phyloP scores from a whole-genome alignment of 352 stramenopile species.

The Phytophthora pisi region DNA sequence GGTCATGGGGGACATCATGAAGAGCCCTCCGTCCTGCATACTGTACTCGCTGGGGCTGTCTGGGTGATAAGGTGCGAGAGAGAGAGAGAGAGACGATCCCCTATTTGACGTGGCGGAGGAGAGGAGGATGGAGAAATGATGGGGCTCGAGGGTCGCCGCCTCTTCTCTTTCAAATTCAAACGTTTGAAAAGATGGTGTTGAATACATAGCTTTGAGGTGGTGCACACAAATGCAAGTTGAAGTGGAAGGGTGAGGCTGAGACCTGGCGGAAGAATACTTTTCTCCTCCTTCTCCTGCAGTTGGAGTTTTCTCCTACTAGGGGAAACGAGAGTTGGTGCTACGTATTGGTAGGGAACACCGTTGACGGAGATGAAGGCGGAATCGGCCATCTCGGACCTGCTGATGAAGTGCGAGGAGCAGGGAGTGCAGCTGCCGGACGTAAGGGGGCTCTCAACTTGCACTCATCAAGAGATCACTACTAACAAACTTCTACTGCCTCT shows the following conservation, averaged over 20 bases:
- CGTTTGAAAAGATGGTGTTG: conserved; percentile 22
- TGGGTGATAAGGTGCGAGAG: background rate
- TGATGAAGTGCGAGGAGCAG: conserved; percentile 69
- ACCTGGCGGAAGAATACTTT: background rate
- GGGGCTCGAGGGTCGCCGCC: background rate
- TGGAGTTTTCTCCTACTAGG: background rate
- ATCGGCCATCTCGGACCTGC: conserved; percentile 57
- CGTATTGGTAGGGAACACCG: background rate
- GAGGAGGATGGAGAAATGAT: conserved; percentile 14
- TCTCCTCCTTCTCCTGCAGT: conserved; percentile 12
- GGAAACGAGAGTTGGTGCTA: background rate
- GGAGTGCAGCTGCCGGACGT: conserved; percentile 51
- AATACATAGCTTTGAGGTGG: background rate
- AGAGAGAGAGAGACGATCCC: background rate
- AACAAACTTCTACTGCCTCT: background rate
- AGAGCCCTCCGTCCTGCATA: conserved; percentile 31
- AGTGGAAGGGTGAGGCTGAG: conserved; percentile 15
- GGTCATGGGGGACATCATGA: conserved; percentile 63
- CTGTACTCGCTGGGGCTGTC: background rate
- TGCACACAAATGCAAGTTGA: conserved; percentile 31
- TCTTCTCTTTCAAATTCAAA: conserved; percentile 37
- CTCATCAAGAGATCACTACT: background rate
- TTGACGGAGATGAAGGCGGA: conserved; percentile 54
- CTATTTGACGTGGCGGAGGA: background rate
- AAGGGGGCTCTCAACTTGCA: background rate